Evolutionary conservation across 2,329 filamentous ascomycete species (phyloP).

Genomic region (Onygena corvina): DNA sequence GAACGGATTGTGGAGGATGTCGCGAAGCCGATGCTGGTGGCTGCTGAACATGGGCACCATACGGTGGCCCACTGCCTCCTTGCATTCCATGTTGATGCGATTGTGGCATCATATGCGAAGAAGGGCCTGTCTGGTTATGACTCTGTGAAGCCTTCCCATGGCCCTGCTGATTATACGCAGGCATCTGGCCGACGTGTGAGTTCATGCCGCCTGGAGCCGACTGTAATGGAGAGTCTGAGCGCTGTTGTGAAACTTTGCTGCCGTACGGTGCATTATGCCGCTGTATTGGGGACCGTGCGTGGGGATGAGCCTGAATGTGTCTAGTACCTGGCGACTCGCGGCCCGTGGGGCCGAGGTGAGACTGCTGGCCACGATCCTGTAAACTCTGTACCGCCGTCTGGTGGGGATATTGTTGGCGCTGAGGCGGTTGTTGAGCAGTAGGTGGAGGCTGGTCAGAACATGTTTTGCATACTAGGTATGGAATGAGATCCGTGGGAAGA

Average conservation of each 20-base stretch:
- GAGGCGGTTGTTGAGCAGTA: conserved; percentile 8
- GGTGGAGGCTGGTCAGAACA: conserved; percentile 8
- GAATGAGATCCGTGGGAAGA: background rate
- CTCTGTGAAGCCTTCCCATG: conserved; percentile 4
- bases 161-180: background rate
- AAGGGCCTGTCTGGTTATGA: conserved; percentile 5
- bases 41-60: conserved; percentile 3
- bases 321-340: conserved; percentile 11
- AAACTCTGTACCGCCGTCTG: conserved; percentile 14
- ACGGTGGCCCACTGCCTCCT: background rate
- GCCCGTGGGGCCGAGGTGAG: conserved; percentile 3
- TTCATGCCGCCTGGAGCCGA: conserved; percentile 1
- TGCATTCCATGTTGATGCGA: conserved; percentile 5
- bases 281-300: conserved; percentile 9
- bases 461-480: conserved; percentile 8
- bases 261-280: conserved; percentile 10
- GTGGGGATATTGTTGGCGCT: conserved; percentile 10
- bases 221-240: conserved; percentile 9
- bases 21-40: background rate
- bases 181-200: conserved; percentile 5
- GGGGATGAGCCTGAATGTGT: conserved; percentile 11
- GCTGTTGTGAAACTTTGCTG: conserved; percentile 8
- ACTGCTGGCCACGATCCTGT: conserved; percentile 18
- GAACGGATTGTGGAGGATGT: conserved; percentile 7
- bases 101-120: background rate